A percentile compares a stretch with the other conserved stretches of the same genome.
Evolutionary conservation across 192 early-diverging fungal genomes (phyloP).

Genomic region (Podila minutissima): DNA sequence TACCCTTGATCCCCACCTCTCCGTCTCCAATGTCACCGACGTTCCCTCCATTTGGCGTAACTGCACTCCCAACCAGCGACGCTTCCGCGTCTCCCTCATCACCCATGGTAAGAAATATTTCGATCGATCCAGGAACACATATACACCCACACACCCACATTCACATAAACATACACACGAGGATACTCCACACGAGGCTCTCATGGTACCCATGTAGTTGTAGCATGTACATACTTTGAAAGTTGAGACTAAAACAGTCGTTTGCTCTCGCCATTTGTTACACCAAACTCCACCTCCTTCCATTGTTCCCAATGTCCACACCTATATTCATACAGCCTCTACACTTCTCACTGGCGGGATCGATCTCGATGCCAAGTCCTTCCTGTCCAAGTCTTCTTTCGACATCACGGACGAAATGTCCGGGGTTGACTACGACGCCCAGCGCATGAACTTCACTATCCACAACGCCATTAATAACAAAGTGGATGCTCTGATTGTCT

Average conservation of each 20-base stretch:
- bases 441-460: slow-evolving; percentile 18
- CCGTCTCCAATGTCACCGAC: not conserved
- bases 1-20: not conserved
- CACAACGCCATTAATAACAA: slow-evolving; percentile 15
- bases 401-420: slow-evolving; percentile 12
- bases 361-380: slow-evolving; percentile 18
- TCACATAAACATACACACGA: too few species aligned
- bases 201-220: too few species aligned
- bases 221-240: too few species aligned
- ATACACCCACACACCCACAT: too few species aligned
- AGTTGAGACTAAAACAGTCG: too few species aligned
- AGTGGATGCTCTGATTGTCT: slow-evolving; percentile 37
- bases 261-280: not conserved
- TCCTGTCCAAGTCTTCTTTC: not conserved
- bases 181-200: too few species aligned
- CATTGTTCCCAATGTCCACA: not conserved
- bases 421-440: slow-evolving; percentile 14
- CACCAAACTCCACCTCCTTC: too few species aligned
- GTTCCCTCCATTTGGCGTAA: slow-evolving; percentile 1
- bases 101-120: slow-evolving; percentile 16
- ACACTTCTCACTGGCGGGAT: not conserved
- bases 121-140: too few species aligned
- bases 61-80: slow-evolving; percentile 5
- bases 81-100: slow-evolving; percentile 20
- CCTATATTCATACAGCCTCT: not conserved